phyloP scores from a whole-genome alignment of 805 yeast species.

The Schizosaccharomyces lindneri region DNA sequence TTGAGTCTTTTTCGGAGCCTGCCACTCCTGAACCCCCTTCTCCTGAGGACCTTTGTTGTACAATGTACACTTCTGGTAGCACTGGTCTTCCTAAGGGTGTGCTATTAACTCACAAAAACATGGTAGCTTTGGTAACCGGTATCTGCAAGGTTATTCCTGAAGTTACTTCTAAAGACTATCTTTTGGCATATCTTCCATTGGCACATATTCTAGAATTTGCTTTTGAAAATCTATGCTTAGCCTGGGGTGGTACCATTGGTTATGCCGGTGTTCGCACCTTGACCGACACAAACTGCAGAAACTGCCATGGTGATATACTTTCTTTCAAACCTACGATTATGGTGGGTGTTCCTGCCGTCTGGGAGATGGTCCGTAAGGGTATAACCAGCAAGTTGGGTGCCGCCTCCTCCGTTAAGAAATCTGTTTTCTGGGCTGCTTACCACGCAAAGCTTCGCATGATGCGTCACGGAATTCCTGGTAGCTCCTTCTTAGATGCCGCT shows the following conservation, averaged over 20 bases:
- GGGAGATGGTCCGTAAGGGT: constrained; percentile 91
- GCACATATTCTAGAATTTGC: constrained; percentile 90
- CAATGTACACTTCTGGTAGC: constrained; percentile 74
- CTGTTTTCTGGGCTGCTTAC: constrained; percentile 72
- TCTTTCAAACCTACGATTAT: constrained; percentile 74
- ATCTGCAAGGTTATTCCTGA: constrained; percentile 23
- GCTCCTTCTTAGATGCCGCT: constrained; percentile 48
- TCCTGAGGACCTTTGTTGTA: constrained; percentile 40
- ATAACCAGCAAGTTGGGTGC: constrained; percentile 48
- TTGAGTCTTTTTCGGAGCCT: constrained; percentile 19
- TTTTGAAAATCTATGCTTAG: constrained; percentile 52
- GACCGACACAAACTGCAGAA: constrained; percentile 53
- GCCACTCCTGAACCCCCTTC: constrained; percentile 37
- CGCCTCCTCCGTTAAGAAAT: constrained; percentile 42
- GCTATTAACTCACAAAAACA: constrained; percentile 35
- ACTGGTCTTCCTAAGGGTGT: constrained; percentile 77
- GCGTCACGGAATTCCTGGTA: constrained; percentile 49
- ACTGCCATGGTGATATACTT: constrained; percentile 70
- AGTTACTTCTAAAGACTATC: constrained; percentile 44
- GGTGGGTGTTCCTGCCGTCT: constrained; percentile 98
- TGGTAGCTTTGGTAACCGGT: constrained; percentile 75
- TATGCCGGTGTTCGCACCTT: constrained; percentile 84
- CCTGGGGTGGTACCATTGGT: constrained; percentile 80
- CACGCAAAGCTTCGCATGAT: constrained; percentile 42
- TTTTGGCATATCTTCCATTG: constrained; percentile 74